Evolutionary conservation across 176 grass and related monocot genomes (phyloP), one percentile per base, ranked within the genome.

Genomic region (Otatea glauca): DNA sequence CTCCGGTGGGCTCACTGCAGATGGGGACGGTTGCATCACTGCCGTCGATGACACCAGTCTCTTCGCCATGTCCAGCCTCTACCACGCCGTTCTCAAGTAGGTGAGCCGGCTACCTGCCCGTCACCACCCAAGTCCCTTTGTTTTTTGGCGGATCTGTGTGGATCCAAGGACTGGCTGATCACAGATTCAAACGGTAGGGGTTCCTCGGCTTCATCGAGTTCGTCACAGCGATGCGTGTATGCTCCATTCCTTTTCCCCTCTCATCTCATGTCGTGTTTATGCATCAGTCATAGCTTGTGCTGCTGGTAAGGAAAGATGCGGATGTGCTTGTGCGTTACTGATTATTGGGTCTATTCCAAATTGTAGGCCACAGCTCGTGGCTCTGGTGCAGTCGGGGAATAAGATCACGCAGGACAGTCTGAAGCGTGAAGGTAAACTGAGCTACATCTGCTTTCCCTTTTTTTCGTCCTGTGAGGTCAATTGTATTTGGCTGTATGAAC

Each of bases 171-270:
- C 2, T 98, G 96, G 96, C 92, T 91, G 12, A 89, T 98, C 70
- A 80, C 85, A 4, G 96, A 95, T 83, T 80, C 79, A 98, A 90
- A 81, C 87, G 95, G 42, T 93, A 98, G 85, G 96, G 96, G 76
- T 98, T 65, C 83, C 87, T 98, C 56, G 93, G 96, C 13, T 86
- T 98, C 44, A 75, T 42, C 18, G 96, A 98, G 88, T 98, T 98
- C 74, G 80, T 94, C 68, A n/a, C 83, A 45, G 80, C 96, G 53
- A 95, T 98, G 96, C 91, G 93, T 93, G 96, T 90, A 53, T 39
- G 10, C 23, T 34, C 25, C 25, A 12, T 50, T 2, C 3, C 21
- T 59, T 6, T 4, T 20, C n/a, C 24, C 54, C 65, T 69, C 49
- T 62, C 29, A 0, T 4, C 2, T 55, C 6, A 3, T 20, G 53